These are phyloP conservation scores for Solidago caesia DNA, from an alignment of 129 eudicot species.

Conservation along the genomic window DNA sequence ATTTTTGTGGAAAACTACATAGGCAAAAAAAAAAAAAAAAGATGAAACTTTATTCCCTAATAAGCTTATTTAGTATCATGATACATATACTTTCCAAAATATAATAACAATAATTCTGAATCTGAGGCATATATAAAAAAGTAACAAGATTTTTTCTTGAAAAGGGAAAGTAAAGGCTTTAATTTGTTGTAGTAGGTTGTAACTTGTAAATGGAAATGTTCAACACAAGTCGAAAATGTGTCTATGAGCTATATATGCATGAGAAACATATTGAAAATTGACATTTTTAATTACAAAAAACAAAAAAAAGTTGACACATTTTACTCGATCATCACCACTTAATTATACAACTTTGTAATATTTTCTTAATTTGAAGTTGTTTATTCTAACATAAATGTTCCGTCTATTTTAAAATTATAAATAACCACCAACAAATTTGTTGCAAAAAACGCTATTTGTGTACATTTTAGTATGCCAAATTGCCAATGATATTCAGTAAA, in stretches of 20 bases:
- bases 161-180: not conserved
- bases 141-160: not conserved
- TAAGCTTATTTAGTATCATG: not conserved
- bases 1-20: not conserved
- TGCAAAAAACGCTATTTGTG: not conserved
- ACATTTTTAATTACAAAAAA: too few species aligned
- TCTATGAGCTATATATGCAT: too few species aligned
- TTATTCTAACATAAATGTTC: not conserved
- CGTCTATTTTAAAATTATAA: not conserved
- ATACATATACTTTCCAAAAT: not conserved
- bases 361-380: not conserved
- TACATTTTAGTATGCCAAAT: not conserved
- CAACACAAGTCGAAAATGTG: not conserved
- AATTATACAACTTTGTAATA: too few species aligned
- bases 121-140: not conserved
- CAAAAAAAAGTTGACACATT: not conserved
- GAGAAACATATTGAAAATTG: not conserved
- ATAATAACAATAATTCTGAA: constrained; percentile 18
- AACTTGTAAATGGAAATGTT: not conserved
- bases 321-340: not conserved
- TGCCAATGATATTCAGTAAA: not conserved
- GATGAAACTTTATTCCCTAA: not conserved
- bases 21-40: not conserved
- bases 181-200: not conserved
- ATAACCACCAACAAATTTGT: not conserved